Base-by-base conservation (phyloP, 2,329 filamentous ascomycete species). In the Rhexocercosporidium sp. region DNA sequence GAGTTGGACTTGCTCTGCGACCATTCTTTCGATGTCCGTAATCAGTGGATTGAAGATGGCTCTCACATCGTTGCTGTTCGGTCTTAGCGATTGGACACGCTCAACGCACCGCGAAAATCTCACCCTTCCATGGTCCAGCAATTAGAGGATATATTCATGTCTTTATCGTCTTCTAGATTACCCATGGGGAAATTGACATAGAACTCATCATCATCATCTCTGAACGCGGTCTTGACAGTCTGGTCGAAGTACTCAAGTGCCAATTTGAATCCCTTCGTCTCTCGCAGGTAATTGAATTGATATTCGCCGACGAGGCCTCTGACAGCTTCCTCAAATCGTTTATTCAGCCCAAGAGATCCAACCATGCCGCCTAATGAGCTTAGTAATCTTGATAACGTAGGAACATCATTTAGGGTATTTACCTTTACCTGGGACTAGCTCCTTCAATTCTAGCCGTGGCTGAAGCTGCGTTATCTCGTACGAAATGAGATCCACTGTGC, bases 41-140 rank as follows among this genome's bases (percentile, higher is more conserved):
- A 80, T 60, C 76, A 81, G 25, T 82, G 81, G 81, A 49, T 74
- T 3, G 75, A 73, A 66, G 77, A 81, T 25, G 88, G 92, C 64
- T 85, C 85, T 65, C 86, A 87, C 65, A 88, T 85, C 69, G 86
- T 77, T 34, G 34, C 25, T 69, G 65, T 1, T 69, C 66, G 11
- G 9, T 3, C 7, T 44, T 4, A 44, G 41, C 14, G 8, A 9
- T 9, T 14, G 34, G 8, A 39, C 8, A 14, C 8, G 34, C 8
- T 39, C 8, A 39, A 14, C 14, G 34, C 8, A 1, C 34, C 8
- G 34, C 34, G 34, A 39, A 39, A 39, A 14, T 39, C 34, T 39
- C 8, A 59, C 71, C 69, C n/a, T 67, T 69, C 70, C 59, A 76
- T 67, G 20, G 67, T 64, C 70, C 67, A 71, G 27, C 47, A 69